A percentile compares a stretch with the other conserved stretches of the same genome.
phyloP scores from a whole-genome alignment of 1,139 yeast genomes.

The Taiozyma sp. region DNA sequence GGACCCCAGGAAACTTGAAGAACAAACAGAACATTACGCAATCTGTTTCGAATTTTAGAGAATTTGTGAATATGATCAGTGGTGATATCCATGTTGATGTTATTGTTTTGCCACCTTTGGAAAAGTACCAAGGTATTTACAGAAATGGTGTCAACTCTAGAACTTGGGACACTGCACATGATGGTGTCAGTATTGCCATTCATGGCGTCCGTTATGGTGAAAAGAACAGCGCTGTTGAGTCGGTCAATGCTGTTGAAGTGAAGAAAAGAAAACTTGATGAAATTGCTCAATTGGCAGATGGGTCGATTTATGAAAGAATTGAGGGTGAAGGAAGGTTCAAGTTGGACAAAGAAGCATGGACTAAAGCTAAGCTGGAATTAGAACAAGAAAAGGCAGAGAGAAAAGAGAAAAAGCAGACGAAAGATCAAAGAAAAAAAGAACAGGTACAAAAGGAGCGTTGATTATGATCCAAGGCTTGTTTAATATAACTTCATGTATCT shows the following conservation, averaged over 20 bases:
- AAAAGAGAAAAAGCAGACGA: background rate
- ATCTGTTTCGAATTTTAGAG: conserved; percentile 22
- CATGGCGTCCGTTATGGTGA: conserved; percentile 40
- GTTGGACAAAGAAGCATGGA: conserved; percentile 17
- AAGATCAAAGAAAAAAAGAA: conserved; percentile 7
- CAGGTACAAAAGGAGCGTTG: background rate
- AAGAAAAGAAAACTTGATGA: conserved; percentile 18
- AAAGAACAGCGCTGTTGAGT: conserved; percentile 20
- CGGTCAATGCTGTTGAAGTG: conserved; percentile 9
- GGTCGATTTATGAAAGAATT: conserved; percentile 2
- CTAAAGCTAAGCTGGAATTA: conserved; percentile 12
- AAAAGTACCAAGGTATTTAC: conserved; percentile 53
- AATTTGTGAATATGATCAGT: conserved; percentile 23
- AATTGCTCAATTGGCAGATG: conserved; percentile 5
- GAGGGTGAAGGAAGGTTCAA: conserved; percentile 13
- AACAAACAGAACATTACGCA: conserved; percentile 27
- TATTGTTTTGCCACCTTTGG: conserved; percentile 62
- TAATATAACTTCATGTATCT: background rate
- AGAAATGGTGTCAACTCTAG: conserved; percentile 71
- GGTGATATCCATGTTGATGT: conserved; percentile 66
- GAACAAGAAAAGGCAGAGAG: conserved; percentile 2
- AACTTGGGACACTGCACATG: conserved; percentile 62
- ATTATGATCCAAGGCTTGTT: background rate
- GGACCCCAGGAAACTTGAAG: conserved; percentile 31
- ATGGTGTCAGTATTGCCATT: conserved; percentile 62